These are phyloP conservation scores for Erythrophleum ivorense DNA, from an alignment of 331 rosid genomes.

Conservation along the genomic window DNA sequence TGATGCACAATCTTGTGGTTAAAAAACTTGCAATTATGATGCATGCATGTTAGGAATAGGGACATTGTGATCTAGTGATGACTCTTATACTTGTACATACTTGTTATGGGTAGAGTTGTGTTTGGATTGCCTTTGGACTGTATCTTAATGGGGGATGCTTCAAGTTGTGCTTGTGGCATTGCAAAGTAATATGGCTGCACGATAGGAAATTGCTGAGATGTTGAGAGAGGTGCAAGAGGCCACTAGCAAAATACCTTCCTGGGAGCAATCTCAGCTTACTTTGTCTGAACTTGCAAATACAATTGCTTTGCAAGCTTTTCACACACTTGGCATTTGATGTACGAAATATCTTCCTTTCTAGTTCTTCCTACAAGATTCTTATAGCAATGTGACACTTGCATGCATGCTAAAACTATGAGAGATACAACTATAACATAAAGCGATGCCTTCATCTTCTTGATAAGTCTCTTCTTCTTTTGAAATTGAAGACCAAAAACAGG, in stretches of 20 bases:
- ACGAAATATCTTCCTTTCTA: slow-evolving; percentile 66
- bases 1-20: no score
- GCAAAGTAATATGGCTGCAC: no score
- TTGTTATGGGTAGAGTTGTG: no score
- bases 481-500: not conserved
- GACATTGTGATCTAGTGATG: no score
- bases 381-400: slow-evolving; percentile 48
- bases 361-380: slow-evolving; percentile 50
- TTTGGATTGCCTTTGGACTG: no score
- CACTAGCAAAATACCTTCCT: slow-evolving; percentile 12
- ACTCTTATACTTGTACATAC: no score
- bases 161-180: no score
- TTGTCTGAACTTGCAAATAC: not conserved
- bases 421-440: slow-evolving; percentile 45
- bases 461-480: not conserved
- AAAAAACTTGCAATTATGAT: no score
- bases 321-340: slow-evolving; percentile 57
- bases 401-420: slow-evolving; percentile 45
- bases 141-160: no score
- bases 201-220: no score
- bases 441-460: slow-evolving; percentile 53
- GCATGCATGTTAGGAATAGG: no score
- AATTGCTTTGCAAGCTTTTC: slow-evolving; percentile 3
- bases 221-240: no score
- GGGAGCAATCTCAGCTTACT: not conserved